Evolutionary conservation across 257 asterid genomes (phyloP).

Genomic region (Solanum rostratum): DNA sequence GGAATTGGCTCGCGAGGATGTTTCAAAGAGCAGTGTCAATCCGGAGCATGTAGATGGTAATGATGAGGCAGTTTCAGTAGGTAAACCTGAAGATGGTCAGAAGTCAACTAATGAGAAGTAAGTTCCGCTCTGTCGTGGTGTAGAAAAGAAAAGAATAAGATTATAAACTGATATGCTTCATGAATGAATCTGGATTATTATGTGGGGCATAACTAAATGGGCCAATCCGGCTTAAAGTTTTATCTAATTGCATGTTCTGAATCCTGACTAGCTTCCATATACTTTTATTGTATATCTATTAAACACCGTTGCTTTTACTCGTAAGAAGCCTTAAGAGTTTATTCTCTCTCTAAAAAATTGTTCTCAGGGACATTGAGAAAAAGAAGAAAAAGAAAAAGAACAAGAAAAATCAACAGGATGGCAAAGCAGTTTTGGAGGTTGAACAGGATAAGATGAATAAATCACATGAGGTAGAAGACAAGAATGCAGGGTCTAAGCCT

Average conservation of each 20-base stretch:
- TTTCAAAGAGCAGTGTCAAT: neutral
- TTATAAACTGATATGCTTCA: neutral
- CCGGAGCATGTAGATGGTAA: conserved; percentile 4
- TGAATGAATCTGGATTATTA: neutral
- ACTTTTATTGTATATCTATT: neutral
- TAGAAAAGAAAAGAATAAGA: neutral
- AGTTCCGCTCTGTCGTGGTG: conserved; percentile 12
- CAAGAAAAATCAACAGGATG: conserved; percentile 41
- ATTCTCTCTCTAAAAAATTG: neutral
- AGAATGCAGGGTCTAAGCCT: conserved; percentile 37
- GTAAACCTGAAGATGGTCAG: conserved; percentile 26
- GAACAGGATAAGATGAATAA: conserved; percentile 23
- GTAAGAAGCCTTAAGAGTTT: neutral
- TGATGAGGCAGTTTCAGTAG: conserved; percentile 22
- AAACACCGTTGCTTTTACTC: neutral
- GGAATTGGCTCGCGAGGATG: conserved; percentile 20
- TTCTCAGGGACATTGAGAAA: conserved; percentile 32
- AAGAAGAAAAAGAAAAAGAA: conserved; percentile 51
- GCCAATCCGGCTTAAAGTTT: neutral
- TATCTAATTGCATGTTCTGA: neutral
- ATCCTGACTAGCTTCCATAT: neutral
- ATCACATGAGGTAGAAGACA: conserved; percentile 31
- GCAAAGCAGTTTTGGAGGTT: conserved; percentile 11
- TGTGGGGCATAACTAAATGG: neutral
- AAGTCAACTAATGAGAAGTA: conserved; percentile 43